Base-by-base conservation (phyloP, 164 flowering plant genomes). In the Dillenia suffruticosa region DNA sequence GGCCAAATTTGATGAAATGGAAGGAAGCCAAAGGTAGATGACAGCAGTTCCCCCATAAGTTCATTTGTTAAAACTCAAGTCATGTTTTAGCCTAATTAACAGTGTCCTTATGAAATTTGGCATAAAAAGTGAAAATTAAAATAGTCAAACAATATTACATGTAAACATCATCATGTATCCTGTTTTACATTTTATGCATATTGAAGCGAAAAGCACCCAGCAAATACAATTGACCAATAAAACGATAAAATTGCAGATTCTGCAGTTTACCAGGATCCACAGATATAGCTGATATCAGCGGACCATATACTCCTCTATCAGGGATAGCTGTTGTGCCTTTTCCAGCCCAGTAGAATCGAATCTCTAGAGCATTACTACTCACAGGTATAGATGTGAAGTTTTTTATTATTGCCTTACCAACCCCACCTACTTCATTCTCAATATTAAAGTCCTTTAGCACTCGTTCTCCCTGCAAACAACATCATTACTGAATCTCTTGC, bases 361-460 rank as follows among this genome's bases (percentile, higher is more conserved):
- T 75, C 58, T 79, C 82, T 60, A 77, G 19, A 0, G 74, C 79
- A 44, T 46, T 60, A 56, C 44, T 51, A 16, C 50, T 50, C 12
- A 84, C 84, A 54, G 40, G 40, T 6, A 19, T 43, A n/a, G 68
- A 82, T 46, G 68, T 49, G 50, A 69, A 77, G 0, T 43, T 61
- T 59, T 63, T 72, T 24, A 69, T 49, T 1, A 74, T 15, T 56
- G 47, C 70, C 61, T 58, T 79, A 9, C 76, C 69, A 50, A 57
- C 64, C 12, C 88, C 86, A 9, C 76, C 75, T 9, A 86, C 89
- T 74, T 72, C 81, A 44, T 68, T 68, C 60, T 56, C 77, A 46
- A 84, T 81, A 51, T 84, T 77, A 68, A 87, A 87, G 76, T 87
- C 88, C 75, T 83, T 78, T 69, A 54, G 51, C 59, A 72, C 81